Conservation (phyloP, 768 basidiomycete species). For the Pulveroboletus ravenelii region DNA sequence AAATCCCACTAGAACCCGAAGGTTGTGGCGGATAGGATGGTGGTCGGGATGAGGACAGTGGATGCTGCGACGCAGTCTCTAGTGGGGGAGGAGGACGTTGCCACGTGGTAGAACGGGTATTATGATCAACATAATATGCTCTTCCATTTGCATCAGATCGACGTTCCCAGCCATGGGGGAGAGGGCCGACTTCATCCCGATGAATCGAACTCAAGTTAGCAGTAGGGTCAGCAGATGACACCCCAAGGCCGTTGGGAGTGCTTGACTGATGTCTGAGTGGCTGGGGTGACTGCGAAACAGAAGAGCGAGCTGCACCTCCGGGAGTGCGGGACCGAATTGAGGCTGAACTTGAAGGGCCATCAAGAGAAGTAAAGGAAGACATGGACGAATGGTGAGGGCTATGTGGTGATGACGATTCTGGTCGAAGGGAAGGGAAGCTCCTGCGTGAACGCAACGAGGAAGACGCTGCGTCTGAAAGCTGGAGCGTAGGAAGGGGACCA, state of each 20-base stretch:
- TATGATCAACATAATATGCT: constrained; percentile 86
- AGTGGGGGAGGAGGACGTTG: constrained; percentile 40
- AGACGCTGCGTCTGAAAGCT: constrained; percentile 10
- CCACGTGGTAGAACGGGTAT: constrained; percentile 78
- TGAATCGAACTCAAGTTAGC: constrained; percentile 21
- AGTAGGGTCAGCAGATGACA: neutral
- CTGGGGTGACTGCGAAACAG: constrained; percentile 8
- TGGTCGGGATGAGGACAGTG: constrained; percentile 10
- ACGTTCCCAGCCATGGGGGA: constrained; percentile 83
- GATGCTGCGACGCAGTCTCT: constrained; percentile 21
- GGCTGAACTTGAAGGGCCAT: constrained; percentile 6
- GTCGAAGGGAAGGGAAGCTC: constrained; percentile 23
- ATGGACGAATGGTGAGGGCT: constrained; percentile 14
- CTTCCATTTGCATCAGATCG: constrained; percentile 62
- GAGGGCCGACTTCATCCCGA: constrained; percentile 57
- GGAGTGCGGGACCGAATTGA: constrained; percentile 14
- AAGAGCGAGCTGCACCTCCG: constrained; percentile 10
- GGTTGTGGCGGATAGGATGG: constrained; percentile 25
- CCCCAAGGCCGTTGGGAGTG: constrained; percentile 5
- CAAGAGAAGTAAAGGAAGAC: constrained; percentile 14
- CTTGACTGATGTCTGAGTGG: constrained; percentile 14
- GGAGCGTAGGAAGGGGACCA: constrained; percentile 11
- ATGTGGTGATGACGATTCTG: constrained; percentile 16
- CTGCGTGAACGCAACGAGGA: constrained; percentile 14
- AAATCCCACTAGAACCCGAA: constrained; percentile 29